Evolutionary conservation across 306 rosid species (phyloP).

Genomic region (Begonia peltatifolia): DNA sequence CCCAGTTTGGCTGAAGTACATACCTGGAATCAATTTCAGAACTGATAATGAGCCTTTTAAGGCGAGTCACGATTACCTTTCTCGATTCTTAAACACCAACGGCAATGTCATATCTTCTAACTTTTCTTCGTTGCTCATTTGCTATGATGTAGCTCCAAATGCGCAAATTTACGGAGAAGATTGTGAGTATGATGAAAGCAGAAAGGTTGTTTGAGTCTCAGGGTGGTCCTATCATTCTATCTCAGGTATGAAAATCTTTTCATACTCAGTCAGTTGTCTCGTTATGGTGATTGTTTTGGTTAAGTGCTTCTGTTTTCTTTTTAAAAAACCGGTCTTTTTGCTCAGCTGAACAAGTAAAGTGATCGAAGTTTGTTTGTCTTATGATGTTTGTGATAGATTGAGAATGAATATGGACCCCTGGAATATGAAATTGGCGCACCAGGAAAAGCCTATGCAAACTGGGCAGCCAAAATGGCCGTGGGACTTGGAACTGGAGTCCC

Average conservation of each 20-base stretch:
- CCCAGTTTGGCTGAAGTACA: conserved; percentile 90
- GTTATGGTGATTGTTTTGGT: too few relatives aligned
- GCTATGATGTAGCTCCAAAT: conserved; percentile 44
- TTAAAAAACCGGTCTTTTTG: too few relatives aligned
- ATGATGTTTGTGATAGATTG: conserved; percentile 41
- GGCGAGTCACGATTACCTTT: conserved; percentile 18
- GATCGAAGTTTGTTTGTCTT: background rate
- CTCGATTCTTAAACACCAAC: too few relatives aligned
- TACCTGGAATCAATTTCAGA: conserved; percentile 79
- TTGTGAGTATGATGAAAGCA: conserved; percentile 92
- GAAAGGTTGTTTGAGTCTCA: conserved; percentile 70
- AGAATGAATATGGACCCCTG: conserved; percentile 83
- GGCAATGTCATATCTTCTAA: background rate
- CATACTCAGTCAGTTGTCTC: background rate
- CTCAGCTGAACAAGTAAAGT: background rate
- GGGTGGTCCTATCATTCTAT: conserved; percentile 93
- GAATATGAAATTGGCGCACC: conserved; percentile 71
- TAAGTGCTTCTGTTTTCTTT: too few relatives aligned
- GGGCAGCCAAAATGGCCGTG: conserved; percentile 87
- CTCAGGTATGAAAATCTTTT: conserved; percentile 48
- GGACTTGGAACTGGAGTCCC: conserved; percentile 84
- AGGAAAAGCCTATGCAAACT: conserved; percentile 53
- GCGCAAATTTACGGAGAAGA: conserved; percentile 75
- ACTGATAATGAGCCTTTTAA: conserved; percentile 82
- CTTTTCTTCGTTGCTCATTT: conserved; percentile 12